Evolutionary conservation across 2,329 filamentous ascomycete species (phyloP).

Genomic region (Microcera coccophila): DNA sequence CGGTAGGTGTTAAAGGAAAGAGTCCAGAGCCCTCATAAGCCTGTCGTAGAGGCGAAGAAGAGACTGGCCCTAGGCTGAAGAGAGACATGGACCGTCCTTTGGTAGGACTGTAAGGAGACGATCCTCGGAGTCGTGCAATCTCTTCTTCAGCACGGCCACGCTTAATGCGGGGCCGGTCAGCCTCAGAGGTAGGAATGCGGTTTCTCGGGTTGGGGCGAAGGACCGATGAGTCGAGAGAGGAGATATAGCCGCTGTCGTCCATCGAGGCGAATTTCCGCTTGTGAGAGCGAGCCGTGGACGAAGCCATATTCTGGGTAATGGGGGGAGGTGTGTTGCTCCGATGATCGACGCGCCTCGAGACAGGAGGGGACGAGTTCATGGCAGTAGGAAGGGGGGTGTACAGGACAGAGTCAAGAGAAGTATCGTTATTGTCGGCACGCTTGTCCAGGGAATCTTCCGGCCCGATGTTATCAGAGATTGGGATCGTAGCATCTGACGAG

Average conservation of each 20-base stretch:
- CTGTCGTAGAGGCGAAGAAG: constrained; percentile 66
- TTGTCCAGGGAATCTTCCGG: constrained; percentile 49
- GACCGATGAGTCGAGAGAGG: constrained; percentile 87
- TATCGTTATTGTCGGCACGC: constrained; percentile 37
- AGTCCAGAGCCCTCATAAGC: constrained; percentile 57
- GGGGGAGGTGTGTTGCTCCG: constrained; percentile 75
- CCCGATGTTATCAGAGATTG: constrained; percentile 62
- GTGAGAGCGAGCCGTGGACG: constrained; percentile 63
- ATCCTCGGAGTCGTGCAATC: constrained; percentile 87
- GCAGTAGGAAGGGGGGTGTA: constrained; percentile 67
- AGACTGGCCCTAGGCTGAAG: constrained; percentile 45
- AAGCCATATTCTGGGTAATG: constrained; percentile 54
- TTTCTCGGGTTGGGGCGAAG: constrained; percentile 62
- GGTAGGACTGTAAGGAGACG: constrained; percentile 87
- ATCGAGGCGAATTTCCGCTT: constrained; percentile 76
- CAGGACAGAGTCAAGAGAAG: constrained; percentile 45
- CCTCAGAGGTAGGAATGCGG: constrained; percentile 70
- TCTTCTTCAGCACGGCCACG: constrained; percentile 92
- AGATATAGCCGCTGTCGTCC: constrained; percentile 95
- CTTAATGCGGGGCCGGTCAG: constrained; percentile 75
- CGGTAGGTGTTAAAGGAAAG: constrained; percentile 75
- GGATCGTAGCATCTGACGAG: constrained; percentile 75
- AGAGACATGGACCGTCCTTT: constrained; percentile 57
- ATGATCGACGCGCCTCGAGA: constrained; percentile 55
- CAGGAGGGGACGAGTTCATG: constrained; percentile 88